Conservation (phyloP, 1,139 yeast genomes). For the Komagataea norvegica region DNA sequence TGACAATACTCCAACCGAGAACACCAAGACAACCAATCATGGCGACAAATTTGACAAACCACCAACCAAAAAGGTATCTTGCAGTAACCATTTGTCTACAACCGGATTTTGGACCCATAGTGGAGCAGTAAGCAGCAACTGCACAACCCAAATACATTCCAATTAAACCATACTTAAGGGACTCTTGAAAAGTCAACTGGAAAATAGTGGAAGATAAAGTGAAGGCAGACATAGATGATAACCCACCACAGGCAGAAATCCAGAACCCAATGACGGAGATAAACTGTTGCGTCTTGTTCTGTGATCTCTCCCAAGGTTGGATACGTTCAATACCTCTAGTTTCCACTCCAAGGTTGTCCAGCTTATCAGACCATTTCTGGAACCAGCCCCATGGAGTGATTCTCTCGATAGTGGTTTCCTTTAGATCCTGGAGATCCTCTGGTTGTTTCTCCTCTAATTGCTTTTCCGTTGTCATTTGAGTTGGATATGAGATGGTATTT, state of each 20-base stretch:
- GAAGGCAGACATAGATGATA: slow-evolving; percentile 80
- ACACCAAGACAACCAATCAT: slow-evolving; percentile 67
- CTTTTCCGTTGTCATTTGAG: slow-evolving; percentile 6
- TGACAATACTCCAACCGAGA: slow-evolving; percentile 85
- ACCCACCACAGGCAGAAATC: slow-evolving; percentile 81
- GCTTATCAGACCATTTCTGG: slow-evolving; percentile 29
- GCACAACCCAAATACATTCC: slow-evolving; percentile 66
- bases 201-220: slow-evolving; percentile 69
- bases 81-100: slow-evolving; percentile 84
- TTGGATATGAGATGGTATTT: too few species aligned
- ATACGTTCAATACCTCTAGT: slow-evolving; percentile 78
- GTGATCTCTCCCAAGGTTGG: slow-evolving; percentile 61
- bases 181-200: slow-evolving; percentile 59
- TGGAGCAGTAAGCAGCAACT: slow-evolving; percentile 75
- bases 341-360: slow-evolving; percentile 61
- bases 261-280: slow-evolving; percentile 68
- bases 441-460: slow-evolving; percentile 9
- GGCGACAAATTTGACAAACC: slow-evolving; percentile 71
- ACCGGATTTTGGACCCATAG: slow-evolving; percentile 86
- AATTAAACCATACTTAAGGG: slow-evolving; percentile 54
- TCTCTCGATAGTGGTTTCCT: slow-evolving; percentile 3
- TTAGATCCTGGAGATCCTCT: too few species aligned
- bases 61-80: slow-evolving; percentile 76
- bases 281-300: slow-evolving; percentile 44
- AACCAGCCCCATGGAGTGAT: slow-evolving; percentile 19